Base-by-base conservation (phyloP, 176 grass and related monocot genomes). In the Lolium multiflorum region DNA sequence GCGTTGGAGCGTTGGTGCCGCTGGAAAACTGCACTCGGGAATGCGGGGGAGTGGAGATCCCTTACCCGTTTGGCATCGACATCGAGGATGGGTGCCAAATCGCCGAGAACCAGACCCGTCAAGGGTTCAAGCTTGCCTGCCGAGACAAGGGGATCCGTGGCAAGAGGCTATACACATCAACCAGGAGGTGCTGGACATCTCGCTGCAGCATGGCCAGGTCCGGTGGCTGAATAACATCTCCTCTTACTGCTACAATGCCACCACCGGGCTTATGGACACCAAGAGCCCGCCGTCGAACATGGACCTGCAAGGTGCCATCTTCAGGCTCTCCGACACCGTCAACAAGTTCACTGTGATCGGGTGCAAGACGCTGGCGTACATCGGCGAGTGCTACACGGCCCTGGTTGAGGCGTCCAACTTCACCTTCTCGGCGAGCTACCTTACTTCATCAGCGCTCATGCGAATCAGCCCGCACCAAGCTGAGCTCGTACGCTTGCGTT, bases 351-450 rank as follows among this genome's bases (percentile, higher is more conserved):
- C 60, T 4, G 60, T 63, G 3, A 24, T 63, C 22, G 60, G 60
- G 11, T 63, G 60, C 60, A 25, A 63, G 11, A 63, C 22, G 4
- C 60, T 63, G 10, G 60, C 60, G 22, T 63, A 26, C 60, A 63
- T 63, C 60, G 22, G 60, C 60, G 22, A 63, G n/a, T n/a, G 79
- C 61, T 90, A 87, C 15, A 84, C 62, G 3, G 59, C 71, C 1
- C 54, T 90, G 2, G 25, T 79, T 24, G 84, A 87, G 22, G 13
- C 2, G 6, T 73, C 6, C 4, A 41, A 11, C 7, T 87, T 83
- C 60, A 16, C 9, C 4, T 87, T 87, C 17, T 21, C 28, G 0
- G 5, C 37, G 18, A 22, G 21, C 37, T 79, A 83, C 12, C 1
- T 37, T 16, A 74, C 21, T 0, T 65, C 82, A 0, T 15, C 18